Base-by-base conservation (phyloP, 176 grass and related monocot genomes). In the Rhynchospora breviuscula region DNA sequence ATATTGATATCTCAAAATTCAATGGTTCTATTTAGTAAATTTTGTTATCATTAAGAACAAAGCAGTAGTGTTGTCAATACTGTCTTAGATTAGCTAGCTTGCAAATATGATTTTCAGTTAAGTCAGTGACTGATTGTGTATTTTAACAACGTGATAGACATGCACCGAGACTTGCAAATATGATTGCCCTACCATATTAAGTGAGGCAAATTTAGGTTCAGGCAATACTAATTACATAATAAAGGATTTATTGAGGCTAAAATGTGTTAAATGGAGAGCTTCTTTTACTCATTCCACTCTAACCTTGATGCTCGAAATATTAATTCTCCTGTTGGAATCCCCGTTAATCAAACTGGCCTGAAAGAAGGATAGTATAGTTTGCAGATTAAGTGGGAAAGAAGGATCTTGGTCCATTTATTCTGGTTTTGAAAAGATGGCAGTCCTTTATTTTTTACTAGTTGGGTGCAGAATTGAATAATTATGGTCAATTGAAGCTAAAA, bases 401-500 rank as follows among this genome's bases (percentile, higher is more conserved):
- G 31, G 64, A 67, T 35, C 64, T 17, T 68, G 65, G 35, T 18
- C 14, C 6, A 44, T 68, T 68, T 68, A 44, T 67, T 67, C 65
- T 33, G 35, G 65, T 68, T 9, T 68, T n/a, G 12, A 43, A 76
- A 54, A 74, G 72, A n/a, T 54, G 48, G 4, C 65, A 67, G 49
- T 10, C 23, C 52, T 21, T 10, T 75, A 25, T 75, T 15, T 75
- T 29, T 76, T 12, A 54, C 48, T 47, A 52, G 69, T 75, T 53
- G 10, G 21, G 70, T 75, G 68, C 44, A 72, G 25, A 75, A 12
- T 75, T 75, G 70, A 75, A 75, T 51, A 49, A 7, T 74, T 74
- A 25, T 21, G 12, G 19, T 49, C 6, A 52, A 25, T 12, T 75
- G 11, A 31, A 77, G 33, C n/a, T 63, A n/a, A 56, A 81, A 2